Base-by-base conservation (phyloP, 257 asterid genomes). In the Solanum tarijense region DNA sequence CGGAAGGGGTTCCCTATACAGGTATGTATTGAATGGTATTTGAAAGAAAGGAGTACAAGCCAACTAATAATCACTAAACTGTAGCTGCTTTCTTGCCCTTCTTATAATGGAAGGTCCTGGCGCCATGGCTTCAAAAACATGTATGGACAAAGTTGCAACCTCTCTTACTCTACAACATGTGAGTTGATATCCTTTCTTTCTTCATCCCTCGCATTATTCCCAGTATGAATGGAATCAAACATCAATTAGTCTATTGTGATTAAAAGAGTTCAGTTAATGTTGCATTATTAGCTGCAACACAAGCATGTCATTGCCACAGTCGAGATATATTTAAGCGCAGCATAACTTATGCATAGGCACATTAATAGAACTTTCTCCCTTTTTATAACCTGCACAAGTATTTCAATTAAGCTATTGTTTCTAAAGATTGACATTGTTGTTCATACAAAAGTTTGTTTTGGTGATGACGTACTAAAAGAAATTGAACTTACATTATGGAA, bases 81-180 rank as follows among this genome's bases (percentile, higher is more conserved):
- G 39, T 86, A 78, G 34, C 88, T 92, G 90, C 89, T 87, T 87
- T 20, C 87, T 73, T 90, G 55, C 35, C 90, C 69, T 90, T 88
- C 69, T 88, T 55, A 69, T 36, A 88, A 87, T 83, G 86, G 85
- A 88, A 96, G 98, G 98, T 88, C 98, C 98, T 43, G 98, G 98
- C 16, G 86, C 90, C 43, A 73, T 86, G 72, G 96, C 98, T 89
- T 96, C 98, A 76, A 90, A 90, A 92, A 91, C 94, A 88, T 95
- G 98, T 87, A 96, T 95, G 96, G 98, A 96, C 90, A 96, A 96
- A 93, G 96, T 96, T 88, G 96, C 96, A 27, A 96, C 98, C n/a
- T 96, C 98, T 41, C 91, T 90, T 78, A 88, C 98, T 92, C 96
- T 96, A 75, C 90, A 93, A 88, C 93, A 94, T 90, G 98, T 96